These are phyloP conservation scores for Wickerhamiella shivajii DNA, from an alignment of 805 yeast genomes.

Conservation along the genomic window DNA sequence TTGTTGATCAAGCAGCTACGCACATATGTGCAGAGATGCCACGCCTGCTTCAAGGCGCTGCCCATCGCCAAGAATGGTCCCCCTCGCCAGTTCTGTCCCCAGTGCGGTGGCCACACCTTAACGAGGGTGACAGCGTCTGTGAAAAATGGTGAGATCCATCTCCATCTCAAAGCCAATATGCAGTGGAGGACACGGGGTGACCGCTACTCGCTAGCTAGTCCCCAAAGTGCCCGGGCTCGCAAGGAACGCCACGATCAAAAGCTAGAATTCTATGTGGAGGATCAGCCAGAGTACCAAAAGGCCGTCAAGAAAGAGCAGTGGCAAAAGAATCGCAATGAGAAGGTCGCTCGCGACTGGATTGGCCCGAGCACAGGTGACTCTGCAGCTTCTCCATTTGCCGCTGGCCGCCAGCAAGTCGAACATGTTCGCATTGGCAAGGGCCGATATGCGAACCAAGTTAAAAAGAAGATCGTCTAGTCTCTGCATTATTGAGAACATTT, in stretches of 20 bases:
- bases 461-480: too few species aligned
- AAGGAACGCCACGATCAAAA: slow-evolving; percentile 64
- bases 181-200: slow-evolving; percentile 90
- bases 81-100: slow-evolving; percentile 71
- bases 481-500: too few species aligned
- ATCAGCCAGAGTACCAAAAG: slow-evolving; percentile 83
- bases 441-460: slow-evolving; percentile 64
- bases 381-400: slow-evolving; percentile 77
- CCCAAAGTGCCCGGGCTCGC: slow-evolving; percentile 67
- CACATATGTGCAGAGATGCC: slow-evolving; percentile 91
- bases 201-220: slow-evolving; percentile 69
- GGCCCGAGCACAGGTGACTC: slow-evolving; percentile 83
- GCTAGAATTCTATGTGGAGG: slow-evolving; percentile 66
- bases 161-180: slow-evolving; percentile 80
- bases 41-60: slow-evolving; percentile 80
- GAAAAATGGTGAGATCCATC: slow-evolving; percentile 64
- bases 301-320: slow-evolving; percentile 80
- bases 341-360: slow-evolving; percentile 70
- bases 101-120: slow-evolving; percentile 88
- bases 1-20: slow-evolving; percentile 70
- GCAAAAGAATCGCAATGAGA: slow-evolving; percentile 76
- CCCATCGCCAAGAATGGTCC: slow-evolving; percentile 61
- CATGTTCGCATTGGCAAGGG: slow-evolving; percentile 75
- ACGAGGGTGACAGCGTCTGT: slow-evolving; percentile 83
- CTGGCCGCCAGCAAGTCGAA: slow-evolving; percentile 31